These are phyloP conservation scores for Calonectria ilicicola DNA, from an alignment of 2,329 filamentous ascomycete species.

Conservation along the genomic window DNA sequence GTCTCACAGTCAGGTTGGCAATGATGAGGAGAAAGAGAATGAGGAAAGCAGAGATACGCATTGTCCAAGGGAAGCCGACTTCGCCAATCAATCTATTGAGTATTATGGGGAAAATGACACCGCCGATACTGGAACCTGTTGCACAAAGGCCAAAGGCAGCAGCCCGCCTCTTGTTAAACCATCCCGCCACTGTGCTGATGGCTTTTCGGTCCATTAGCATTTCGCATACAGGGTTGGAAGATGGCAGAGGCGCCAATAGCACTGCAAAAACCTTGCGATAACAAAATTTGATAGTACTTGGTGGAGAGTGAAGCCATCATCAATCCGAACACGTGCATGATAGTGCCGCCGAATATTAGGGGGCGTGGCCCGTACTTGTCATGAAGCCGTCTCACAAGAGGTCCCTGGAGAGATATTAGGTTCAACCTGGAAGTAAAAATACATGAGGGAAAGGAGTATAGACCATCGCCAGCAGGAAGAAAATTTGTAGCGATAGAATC, in stretches of 20 bases:
- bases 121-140: constrained; percentile 52
- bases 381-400: constrained; percentile 70
- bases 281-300: constrained; percentile 54
- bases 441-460: constrained; percentile 1
- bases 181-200: constrained; percentile 46
- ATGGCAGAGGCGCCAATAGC: constrained; percentile 48
- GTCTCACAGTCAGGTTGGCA: constrained; percentile 46
- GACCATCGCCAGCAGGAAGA: constrained; percentile 63
- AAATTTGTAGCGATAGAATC: constrained; percentile 68
- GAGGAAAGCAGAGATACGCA: constrained; percentile 53
- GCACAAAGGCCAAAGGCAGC: constrained; percentile 51
- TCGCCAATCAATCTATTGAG: constrained; percentile 47
- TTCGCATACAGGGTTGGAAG: constrained; percentile 45
- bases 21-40: constrained; percentile 48
- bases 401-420: constrained; percentile 53
- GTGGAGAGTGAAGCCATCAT: constrained; percentile 70
- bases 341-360: constrained; percentile 63
- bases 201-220: constrained; percentile 24
- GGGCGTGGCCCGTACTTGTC: constrained; percentile 73
- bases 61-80: constrained; percentile 55
- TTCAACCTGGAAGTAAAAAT: not conserved
- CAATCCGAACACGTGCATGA: constrained; percentile 70
- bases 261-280: constrained; percentile 53
- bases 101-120: constrained; percentile 57
- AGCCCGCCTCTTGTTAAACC: constrained; percentile 49